phyloP scores from a whole-genome alignment of 2,329 filamentous ascomycete species.

The Colletotrichum tabaci region DNA sequence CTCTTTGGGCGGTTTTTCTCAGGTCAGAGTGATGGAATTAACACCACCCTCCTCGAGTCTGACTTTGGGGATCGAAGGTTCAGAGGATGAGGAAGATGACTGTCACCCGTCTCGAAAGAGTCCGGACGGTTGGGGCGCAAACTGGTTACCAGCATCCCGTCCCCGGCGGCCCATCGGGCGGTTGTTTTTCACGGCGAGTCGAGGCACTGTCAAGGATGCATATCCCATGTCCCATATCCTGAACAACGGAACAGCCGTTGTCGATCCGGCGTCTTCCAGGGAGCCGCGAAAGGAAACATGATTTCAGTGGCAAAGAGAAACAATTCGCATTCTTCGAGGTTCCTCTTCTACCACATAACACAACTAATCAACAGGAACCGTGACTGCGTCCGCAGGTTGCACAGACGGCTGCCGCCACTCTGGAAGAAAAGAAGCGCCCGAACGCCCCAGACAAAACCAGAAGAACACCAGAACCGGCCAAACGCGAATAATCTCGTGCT shows the following conservation, averaged over 20 bases:
- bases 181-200: background rate
- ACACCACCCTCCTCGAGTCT: background rate
- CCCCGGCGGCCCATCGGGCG: background rate
- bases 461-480: too few relatives aligned
- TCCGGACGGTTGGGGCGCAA: conserved; percentile 19
- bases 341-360: too few relatives aligned
- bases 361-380: too few relatives aligned
- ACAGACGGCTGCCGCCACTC: too few relatives aligned
- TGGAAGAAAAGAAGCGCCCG: too few relatives aligned
- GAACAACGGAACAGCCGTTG: background rate
- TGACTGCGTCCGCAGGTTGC: too few relatives aligned
- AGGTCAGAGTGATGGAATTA: conserved; percentile 11
- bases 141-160: conserved; percentile 11
- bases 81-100: conserved; percentile 1
- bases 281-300: background rate
- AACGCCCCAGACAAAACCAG: too few relatives aligned
- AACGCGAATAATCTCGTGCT: too few relatives aligned
- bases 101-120: conserved; percentile 30
- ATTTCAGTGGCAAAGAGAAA: too few relatives aligned
- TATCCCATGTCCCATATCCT: too few relatives aligned
- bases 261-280: background rate
- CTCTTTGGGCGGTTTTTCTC: background rate
- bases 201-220: background rate
- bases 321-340: too few relatives aligned
- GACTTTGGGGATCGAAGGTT: background rate